Evolutionary conservation across 495 filamentous ascomycete genomes (phyloP).

Genomic region (Lophiotrema nucula): DNA sequence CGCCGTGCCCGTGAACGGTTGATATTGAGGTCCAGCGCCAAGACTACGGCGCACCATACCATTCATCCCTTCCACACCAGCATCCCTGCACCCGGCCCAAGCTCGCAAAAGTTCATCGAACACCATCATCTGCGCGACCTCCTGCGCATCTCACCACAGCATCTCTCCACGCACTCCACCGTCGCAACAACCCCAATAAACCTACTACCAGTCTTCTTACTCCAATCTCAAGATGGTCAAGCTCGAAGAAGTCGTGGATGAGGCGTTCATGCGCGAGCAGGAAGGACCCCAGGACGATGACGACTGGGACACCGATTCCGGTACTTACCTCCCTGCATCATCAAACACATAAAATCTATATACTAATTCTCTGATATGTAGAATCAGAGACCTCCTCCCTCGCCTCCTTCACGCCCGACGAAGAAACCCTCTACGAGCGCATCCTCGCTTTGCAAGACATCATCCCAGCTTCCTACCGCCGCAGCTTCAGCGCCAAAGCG

Average conservation of each 20-base stretch:
- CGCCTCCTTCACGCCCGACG: slow-evolving; percentile 52
- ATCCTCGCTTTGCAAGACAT: slow-evolving; percentile 87
- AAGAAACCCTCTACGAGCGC: slow-evolving; percentile 75
- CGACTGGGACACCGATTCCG: slow-evolving; percentile 80
- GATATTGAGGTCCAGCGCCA: too few relatives aligned
- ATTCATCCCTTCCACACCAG: background rate
- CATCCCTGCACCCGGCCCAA: background rate
- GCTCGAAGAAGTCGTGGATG: slow-evolving; percentile 92
- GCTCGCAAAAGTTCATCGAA: background rate
- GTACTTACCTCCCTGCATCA: slow-evolving; percentile 49
- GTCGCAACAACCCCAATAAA: background rate
- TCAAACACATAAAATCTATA: too few relatives aligned
- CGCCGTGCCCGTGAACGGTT: too few relatives aligned
- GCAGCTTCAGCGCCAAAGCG: slow-evolving; percentile 60
- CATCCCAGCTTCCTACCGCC: slow-evolving; percentile 78
- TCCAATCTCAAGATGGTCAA: slow-evolving; percentile 73
- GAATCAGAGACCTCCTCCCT: slow-evolving; percentile 52
- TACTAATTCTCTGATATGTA: too few relatives aligned
- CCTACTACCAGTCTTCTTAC: background rate
- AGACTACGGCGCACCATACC: too few relatives aligned
- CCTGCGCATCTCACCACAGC: background rate
- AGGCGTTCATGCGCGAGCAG: slow-evolving; percentile 78
- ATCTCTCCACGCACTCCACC: background rate
- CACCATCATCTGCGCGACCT: background rate
- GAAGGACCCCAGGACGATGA: slow-evolving; percentile 74